Percentiles rank a stretch among this genome's conserved stretches.
phyloP scores from a whole-genome alignment of 768 basidiomycete species.

The Goffeauzyma gilvescens region DNA sequence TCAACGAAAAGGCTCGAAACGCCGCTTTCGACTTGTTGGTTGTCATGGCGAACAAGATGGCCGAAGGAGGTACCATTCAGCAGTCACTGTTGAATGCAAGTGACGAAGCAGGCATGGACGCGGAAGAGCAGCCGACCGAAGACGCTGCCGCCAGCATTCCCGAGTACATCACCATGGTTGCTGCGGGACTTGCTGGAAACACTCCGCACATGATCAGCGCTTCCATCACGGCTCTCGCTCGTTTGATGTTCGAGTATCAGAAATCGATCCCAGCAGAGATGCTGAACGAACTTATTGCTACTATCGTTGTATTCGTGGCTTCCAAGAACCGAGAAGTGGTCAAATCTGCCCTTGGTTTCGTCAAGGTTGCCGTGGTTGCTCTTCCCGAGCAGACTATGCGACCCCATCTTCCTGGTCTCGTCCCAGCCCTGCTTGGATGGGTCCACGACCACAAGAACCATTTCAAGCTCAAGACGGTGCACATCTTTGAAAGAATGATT shows the following conservation, averaged over 20 bases:
- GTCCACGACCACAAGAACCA: constrained; percentile 98
- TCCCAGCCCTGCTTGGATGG: constrained; percentile 73
- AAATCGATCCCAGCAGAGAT: constrained; percentile 42
- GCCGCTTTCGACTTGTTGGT: constrained; percentile 81
- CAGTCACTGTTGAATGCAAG: constrained; percentile 43
- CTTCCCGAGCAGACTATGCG: constrained; percentile 51
- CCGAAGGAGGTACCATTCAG: constrained; percentile 61
- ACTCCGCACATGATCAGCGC: constrained; percentile 98
- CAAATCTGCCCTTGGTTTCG: constrained; percentile 83
- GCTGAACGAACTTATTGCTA: constrained; percentile 66
- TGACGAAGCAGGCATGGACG: constrained; percentile 41
- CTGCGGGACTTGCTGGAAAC: constrained; percentile 78
- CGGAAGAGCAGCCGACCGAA: constrained; percentile 34
- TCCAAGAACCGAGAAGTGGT: constrained; percentile 95
- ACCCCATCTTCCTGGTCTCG: constrained; percentile 57
- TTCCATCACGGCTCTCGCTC: constrained; percentile 78
- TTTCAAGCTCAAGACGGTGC: constrained; percentile 89
- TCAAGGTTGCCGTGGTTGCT: constrained; percentile 81
- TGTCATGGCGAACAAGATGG: constrained; percentile 84
- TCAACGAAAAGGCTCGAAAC: constrained; percentile 72
- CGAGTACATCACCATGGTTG: constrained; percentile 92
- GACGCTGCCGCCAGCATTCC: constrained; percentile 53
- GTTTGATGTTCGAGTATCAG: constrained; percentile 87
- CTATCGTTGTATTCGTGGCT: constrained; percentile 63
- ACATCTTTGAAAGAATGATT: constrained; percentile 91